These are phyloP conservation scores for Fusarium metavorans DNA, from an alignment of 2,329 filamentous ascomycete genomes.

Conservation along the genomic window DNA sequence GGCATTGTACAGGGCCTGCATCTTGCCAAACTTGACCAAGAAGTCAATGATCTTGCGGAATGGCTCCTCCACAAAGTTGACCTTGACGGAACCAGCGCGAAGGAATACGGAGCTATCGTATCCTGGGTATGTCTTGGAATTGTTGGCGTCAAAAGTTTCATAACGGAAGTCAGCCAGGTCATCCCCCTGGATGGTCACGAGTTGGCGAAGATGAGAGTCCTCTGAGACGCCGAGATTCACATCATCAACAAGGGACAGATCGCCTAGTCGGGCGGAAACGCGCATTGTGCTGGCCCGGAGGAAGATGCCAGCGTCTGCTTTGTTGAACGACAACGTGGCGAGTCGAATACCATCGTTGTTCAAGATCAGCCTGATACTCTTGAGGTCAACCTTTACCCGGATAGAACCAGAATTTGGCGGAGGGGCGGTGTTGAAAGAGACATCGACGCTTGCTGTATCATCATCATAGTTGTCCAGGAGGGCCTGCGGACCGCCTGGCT, in stretches of 20 bases:
- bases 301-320: constrained; percentile 91
- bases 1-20: constrained; percentile 99
- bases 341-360: constrained; percentile 98
- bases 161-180: constrained; percentile 98
- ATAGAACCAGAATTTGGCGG: constrained; percentile 75
- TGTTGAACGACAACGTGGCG: constrained; percentile 91
- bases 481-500: constrained; percentile 50
- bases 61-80: constrained; percentile 97
- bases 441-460: constrained; percentile 52
- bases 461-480: constrained; percentile 54
- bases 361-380: constrained; percentile 91
- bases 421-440: constrained; percentile 46
- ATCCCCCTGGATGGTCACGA: constrained; percentile 95
- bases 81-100: constrained; percentile 92
- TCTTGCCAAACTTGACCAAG: constrained; percentile 98
- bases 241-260: constrained; percentile 90
- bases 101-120: constrained; percentile 94
- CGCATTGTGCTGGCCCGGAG: constrained; percentile 88
- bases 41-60: constrained; percentile 99
- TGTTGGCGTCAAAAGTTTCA: constrained; percentile 87
- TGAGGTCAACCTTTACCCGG: constrained; percentile 91
- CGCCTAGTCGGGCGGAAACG: constrained; percentile 86
- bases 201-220: constrained; percentile 82
- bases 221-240: constrained; percentile 90
- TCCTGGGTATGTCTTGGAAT: constrained; percentile 82